phyloP scores from a whole-genome alignment of 2,329 filamentous ascomycete species.

The Apiospora arundinis region DNA sequence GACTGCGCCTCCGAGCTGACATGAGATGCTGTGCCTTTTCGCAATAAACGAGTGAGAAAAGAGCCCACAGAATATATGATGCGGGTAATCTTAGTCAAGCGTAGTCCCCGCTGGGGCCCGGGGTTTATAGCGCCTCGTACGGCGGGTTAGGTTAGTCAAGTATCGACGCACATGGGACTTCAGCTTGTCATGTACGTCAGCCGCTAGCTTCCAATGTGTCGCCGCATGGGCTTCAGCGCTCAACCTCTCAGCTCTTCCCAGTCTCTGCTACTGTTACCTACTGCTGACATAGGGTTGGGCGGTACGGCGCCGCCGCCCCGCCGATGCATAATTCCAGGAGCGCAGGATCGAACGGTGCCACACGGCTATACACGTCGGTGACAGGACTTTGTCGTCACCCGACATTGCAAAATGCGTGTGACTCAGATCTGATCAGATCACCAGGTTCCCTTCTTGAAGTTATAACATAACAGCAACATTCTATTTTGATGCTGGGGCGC shows the following conservation, averaged over 20 bases:
- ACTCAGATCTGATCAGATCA: background rate
- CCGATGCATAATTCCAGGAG: background rate
- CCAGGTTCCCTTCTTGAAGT: background rate
- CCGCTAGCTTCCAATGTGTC: background rate
- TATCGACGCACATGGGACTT: background rate
- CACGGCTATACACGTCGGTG: background rate
- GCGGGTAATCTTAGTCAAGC: slow-evolving; percentile 10
- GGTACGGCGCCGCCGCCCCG: background rate
- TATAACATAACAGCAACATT: background rate
- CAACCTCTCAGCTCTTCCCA: background rate
- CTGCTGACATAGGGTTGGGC: background rate
- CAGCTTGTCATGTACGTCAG: background rate
- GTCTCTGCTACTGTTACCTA: background rate
- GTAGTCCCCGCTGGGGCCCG: background rate
- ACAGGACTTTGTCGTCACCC: background rate
- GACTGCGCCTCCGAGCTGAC: background rate
- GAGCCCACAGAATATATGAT: background rate
- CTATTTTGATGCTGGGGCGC: background rate
- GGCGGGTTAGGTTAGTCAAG: background rate
- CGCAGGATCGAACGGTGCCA: background rate
- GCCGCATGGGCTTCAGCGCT: too few relatives aligned
- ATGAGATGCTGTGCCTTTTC: too few relatives aligned
- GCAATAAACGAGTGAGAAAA: background rate
- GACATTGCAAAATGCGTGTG: background rate
- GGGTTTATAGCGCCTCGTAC: background rate